Evolutionary conservation across 1,284 basidiomycete species (phyloP).

Genomic region (Cystobasidiaceae sp.): DNA sequence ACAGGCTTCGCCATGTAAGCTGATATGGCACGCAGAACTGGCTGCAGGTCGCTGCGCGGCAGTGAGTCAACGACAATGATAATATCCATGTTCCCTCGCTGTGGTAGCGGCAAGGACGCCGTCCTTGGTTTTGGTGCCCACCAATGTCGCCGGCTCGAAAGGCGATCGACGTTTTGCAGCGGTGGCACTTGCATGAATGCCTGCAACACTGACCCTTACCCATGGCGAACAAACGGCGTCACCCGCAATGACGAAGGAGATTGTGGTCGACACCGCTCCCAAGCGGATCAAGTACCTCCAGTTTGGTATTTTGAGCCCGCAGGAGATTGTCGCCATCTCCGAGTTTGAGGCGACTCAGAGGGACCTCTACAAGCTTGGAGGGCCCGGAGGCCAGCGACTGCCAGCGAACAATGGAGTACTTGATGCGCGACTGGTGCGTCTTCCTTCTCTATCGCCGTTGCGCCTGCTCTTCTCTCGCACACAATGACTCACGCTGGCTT

Average conservation of each 20-base stretch:
- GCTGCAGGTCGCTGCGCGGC: too few species aligned
- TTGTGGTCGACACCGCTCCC: slow-evolving; percentile 78
- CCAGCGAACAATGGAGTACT: slow-evolving; percentile 88
- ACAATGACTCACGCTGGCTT: not conserved
- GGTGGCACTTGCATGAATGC: too few species aligned
- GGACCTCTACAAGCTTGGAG: slow-evolving; percentile 57
- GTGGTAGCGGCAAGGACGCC: not conserved
- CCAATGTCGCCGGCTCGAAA: not conserved
- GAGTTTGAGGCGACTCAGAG: slow-evolving; percentile 91
- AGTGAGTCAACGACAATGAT: not conserved
- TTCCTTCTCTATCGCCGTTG: not conserved
- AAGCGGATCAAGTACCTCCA: slow-evolving; percentile 93
- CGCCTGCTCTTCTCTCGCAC: not conserved
- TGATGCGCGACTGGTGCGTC: slow-evolving; percentile 71
- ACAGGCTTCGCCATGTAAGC: too few species aligned
- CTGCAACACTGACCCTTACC: not conserved
- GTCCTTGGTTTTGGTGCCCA: not conserved
- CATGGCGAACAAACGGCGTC: not conserved
- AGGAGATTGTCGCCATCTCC: slow-evolving; percentile 86
- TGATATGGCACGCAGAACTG: too few species aligned
- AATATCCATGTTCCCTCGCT: not conserved
- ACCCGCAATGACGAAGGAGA: slow-evolving; percentile 61
- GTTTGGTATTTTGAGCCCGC: slow-evolving; percentile 83
- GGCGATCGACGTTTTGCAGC: not conserved
- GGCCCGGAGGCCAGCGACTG: slow-evolving; percentile 53